Base-by-base conservation (phyloP, 192 early-diverging fungal species). In the Glomus cerebriforme region DNA sequence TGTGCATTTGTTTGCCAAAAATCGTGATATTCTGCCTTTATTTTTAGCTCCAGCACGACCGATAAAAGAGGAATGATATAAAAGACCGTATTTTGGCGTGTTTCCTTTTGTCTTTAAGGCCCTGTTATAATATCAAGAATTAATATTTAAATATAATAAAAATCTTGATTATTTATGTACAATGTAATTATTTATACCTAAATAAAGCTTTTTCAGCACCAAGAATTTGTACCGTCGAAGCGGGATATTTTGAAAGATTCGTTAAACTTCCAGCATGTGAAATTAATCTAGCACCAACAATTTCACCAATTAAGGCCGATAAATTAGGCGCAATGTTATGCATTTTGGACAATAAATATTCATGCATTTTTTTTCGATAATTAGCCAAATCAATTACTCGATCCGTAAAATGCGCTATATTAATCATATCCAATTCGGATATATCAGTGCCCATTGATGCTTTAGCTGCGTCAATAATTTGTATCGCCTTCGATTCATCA, bases 381-480 rank as follows among this genome's bases (percentile, higher is more conserved):
- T 99, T 94, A 58, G 93, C 89, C 64, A 99, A 88, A 58, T 90
- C 86, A 66, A 97, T 94, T 45, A 99, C 94, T 68, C 96, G 92
- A 83, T 93, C 90, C 75, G 96, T 93, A 89, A 98, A 98, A 83
- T 87, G 88, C 85, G 95, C 90, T 74, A 99, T 97, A 87, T 99
- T 99, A 66, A 92, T 87, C 92, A 98, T 91, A 84, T 99, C 98
- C 58, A 97, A 88, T 67, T 95, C 95, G 31, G 95, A 94, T 81
- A 99, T 96, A 77, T 99, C 97, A 8, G 96, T 98, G 65, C 98
- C 98, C 98, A 99, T 99, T 26, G 97, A 98, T 7, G 96, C 89
- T 75, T 93, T 91, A 24, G 97, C 95, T 72, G 97, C 98, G 76
- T 96, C 95, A 65, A 97, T 75, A 73, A 99, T 96, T 85, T 95